A percentile compares a stretch with the other conserved stretches of the same genome.
These are phyloP conservation scores for Capsicum chinense DNA, from an alignment of 257 asterid species.

Conservation along the genomic window DNA sequence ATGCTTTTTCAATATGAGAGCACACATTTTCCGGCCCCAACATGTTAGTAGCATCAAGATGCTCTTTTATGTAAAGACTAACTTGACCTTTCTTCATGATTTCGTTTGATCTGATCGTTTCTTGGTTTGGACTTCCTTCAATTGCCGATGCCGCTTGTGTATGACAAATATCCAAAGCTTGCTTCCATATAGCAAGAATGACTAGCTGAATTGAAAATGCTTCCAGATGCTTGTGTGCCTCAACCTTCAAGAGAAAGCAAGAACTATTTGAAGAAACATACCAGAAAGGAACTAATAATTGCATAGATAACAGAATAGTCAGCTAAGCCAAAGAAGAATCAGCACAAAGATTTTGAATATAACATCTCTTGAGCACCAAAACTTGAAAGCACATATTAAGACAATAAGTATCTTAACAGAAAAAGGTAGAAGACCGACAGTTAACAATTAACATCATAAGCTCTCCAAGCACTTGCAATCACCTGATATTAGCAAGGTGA, in stretches of 20 bases:
- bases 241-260: constrained; percentile 48
- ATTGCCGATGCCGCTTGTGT: constrained; percentile 78
- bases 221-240: constrained; percentile 67
- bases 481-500: background rate
- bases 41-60: constrained; percentile 43
- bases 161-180: constrained; percentile 78
- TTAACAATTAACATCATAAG: background rate
- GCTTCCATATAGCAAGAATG: constrained; percentile 94
- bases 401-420: background rate
- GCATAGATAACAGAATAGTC: background rate
- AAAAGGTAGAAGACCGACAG: constrained; percentile 4
- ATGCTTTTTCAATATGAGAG: constrained; percentile 64
- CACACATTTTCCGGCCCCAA: constrained; percentile 50
- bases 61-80: constrained; percentile 44
- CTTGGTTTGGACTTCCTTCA: constrained; percentile 65
- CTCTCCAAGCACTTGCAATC: constrained; percentile 5
- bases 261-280: constrained; percentile 26
- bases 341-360: constrained; percentile 1
- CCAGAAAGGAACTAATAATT: background rate
- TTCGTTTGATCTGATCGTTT: constrained; percentile 49
- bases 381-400: constrained; percentile 4
- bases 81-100: constrained; percentile 39
- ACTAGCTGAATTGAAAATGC: constrained; percentile 88
- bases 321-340: constrained; percentile 8
- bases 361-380: constrained; percentile 14